Percentiles rank a stretch among this genome's conserved stretches.
These are phyloP conservation scores for Collybiopsis confluens DNA, from an alignment of 768 basidiomycete genomes.

Conservation along the genomic window DNA sequence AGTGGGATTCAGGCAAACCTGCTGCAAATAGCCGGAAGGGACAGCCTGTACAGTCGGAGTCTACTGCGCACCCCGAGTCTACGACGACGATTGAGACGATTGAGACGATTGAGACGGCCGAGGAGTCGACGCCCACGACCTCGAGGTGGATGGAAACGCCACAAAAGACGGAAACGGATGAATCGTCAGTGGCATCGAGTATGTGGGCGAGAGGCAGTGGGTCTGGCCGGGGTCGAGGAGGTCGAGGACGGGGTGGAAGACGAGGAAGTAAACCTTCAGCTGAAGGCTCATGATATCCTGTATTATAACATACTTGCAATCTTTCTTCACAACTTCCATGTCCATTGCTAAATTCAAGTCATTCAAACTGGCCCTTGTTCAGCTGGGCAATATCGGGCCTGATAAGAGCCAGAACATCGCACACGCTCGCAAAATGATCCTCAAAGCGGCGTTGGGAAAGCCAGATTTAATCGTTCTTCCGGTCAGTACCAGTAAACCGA, in stretches of 20 bases:
- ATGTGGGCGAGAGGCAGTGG: slow-evolving; percentile 26
- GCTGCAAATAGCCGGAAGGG: slow-evolving; percentile 26
- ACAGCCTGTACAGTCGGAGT: slow-evolving; percentile 12
- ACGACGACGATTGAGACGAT: slow-evolving; percentile 1
- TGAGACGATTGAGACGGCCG: neutral
- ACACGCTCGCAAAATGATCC: slow-evolving; percentile 78
- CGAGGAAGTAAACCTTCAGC: neutral
- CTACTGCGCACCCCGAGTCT: slow-evolving; percentile 6
- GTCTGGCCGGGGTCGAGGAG: slow-evolving; percentile 22
- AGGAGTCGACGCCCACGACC: too few species aligned
- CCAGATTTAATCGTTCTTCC: slow-evolving; percentile 84
- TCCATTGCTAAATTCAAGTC: slow-evolving; percentile 43
- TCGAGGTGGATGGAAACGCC: slow-evolving; percentile 7
- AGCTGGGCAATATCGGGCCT: slow-evolving; percentile 70
- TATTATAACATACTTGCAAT: neutral
- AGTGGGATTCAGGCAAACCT: slow-evolving; percentile 82
- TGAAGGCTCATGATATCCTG: neutral
- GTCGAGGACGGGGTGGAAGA: slow-evolving; percentile 8
- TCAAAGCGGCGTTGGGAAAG: slow-evolving; percentile 66
- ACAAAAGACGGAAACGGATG: slow-evolving; percentile 9
- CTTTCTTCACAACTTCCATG: slow-evolving; percentile 14
- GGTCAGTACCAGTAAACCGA: slow-evolving; percentile 28
- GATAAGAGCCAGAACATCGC: slow-evolving; percentile 77
- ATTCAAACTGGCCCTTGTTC: slow-evolving; percentile 86
- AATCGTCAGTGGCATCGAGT: slow-evolving; percentile 15